Percentiles rank a stretch among this genome's conserved stretches.
These are phyloP conservation scores for Isoetes taiwanensis DNA, from an alignment of 75 land plant species.

Conservation along the genomic window DNA sequence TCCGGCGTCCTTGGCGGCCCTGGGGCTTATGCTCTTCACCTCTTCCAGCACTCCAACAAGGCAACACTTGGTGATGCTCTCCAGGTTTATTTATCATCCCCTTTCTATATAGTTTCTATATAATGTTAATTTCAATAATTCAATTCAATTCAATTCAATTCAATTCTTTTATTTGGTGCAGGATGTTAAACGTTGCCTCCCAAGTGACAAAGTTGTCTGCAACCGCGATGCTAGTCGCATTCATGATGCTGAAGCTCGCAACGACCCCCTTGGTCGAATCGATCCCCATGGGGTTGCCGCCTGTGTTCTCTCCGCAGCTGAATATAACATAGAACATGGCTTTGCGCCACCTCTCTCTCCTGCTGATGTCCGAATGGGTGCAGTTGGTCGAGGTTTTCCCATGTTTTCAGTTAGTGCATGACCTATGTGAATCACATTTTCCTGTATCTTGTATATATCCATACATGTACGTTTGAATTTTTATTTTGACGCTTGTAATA, in stretches of 20 bases:
- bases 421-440: too few relatives aligned
- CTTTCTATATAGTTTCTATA: neutral
- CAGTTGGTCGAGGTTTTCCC: too few relatives aligned
- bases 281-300: constrained; percentile 2
- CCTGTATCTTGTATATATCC: too few relatives aligned
- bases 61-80: neutral
- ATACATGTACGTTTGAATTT: too few relatives aligned
- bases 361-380: neutral
- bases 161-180: neutral
- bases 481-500: too few relatives aligned
- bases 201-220: neutral
- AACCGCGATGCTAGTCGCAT: neutral
- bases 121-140: neutral
- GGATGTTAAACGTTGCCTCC: neutral
- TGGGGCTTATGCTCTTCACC: neutral
- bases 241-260: neutral
- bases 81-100: neutral
- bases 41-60: neutral
- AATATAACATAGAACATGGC: neutral
- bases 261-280: neutral
- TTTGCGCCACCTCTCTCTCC: neutral
- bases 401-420: too few relatives aligned
- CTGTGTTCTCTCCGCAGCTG: neutral
- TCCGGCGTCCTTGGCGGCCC: constrained; percentile 1
- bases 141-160: neutral